Evolutionary conservation across 805 yeast species (phyloP).

Genomic region (Lipomyces orientalis): DNA sequence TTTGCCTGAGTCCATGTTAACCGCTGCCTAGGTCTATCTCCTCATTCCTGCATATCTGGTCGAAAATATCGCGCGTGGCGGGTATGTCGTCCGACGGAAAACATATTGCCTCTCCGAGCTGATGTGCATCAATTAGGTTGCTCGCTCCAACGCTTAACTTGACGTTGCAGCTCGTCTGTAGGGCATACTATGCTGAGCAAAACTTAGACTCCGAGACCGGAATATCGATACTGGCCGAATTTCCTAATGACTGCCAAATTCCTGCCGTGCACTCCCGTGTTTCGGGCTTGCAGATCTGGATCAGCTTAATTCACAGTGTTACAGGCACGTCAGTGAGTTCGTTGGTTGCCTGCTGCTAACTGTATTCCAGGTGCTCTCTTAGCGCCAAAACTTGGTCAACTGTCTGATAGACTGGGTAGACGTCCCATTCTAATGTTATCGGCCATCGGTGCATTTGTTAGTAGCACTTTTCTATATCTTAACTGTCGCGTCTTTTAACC

Average conservation of each 20-base stretch:
- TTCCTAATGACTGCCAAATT: slow-evolving; percentile 20
- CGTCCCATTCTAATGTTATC: slow-evolving; percentile 17
- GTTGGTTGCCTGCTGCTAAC: slow-evolving; percentile 17
- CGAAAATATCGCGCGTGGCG: slow-evolving; percentile 5
- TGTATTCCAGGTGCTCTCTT: slow-evolving; percentile 24
- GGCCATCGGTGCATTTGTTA: slow-evolving; percentile 25
- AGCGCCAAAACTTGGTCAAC: slow-evolving; percentile 19
- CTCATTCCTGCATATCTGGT: not conserved
- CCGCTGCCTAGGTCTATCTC: not conserved
- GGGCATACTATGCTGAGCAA: slow-evolving; percentile 20
- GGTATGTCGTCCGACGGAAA: not conserved
- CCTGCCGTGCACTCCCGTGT: slow-evolving; percentile 24
- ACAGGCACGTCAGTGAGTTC: slow-evolving; percentile 5
- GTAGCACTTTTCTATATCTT: not conserved
- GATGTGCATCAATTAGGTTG: not conserved
- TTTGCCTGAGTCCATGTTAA: not conserved
- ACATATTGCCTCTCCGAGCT: not conserved
- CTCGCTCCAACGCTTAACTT: slow-evolving; percentile 24
- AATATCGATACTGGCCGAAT: slow-evolving; percentile 4
- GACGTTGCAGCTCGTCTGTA: slow-evolving; percentile 18
- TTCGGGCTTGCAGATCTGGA: slow-evolving; percentile 23
- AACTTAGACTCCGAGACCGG: slow-evolving; percentile 1
- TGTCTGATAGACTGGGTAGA: slow-evolving; percentile 30
- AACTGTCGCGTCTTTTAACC: not conserved
- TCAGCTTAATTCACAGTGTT: slow-evolving; percentile 16